A percentile compares a stretch with the other conserved stretches of the same genome.
Conservation (phyloP, 116 monocot species). For the Dioscorea cayenensis region DNA sequence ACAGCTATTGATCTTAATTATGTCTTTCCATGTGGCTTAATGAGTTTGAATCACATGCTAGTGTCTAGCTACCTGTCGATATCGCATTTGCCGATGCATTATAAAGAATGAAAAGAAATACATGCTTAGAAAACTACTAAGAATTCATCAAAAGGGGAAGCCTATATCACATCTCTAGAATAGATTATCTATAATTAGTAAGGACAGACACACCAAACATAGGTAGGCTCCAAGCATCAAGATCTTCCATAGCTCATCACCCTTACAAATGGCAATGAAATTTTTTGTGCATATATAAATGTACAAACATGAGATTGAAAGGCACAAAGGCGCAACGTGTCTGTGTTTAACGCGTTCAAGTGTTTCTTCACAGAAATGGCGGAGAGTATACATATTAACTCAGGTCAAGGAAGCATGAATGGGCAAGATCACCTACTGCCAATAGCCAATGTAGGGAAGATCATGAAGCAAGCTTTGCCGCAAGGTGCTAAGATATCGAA, state of each 20-base stretch:
- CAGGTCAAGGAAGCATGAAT: slow-evolving; percentile 7
- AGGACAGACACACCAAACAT: slow-evolving; percentile 1
- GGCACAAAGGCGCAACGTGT: background rate
- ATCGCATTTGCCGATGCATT: background rate
- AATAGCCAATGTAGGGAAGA: slow-evolving; percentile 29
- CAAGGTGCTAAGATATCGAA: slow-evolving; percentile 27
- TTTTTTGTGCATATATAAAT: background rate
- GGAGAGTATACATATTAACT: background rate
- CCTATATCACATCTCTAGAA: background rate
- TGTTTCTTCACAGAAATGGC: background rate
- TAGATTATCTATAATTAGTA: background rate
- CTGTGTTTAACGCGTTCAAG: background rate
- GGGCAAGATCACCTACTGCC: slow-evolving; percentile 35
- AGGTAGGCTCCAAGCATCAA: slow-evolving; percentile 1
- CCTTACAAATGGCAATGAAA: background rate
- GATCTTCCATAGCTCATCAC: background rate
- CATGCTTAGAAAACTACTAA: background rate
- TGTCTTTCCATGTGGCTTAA: background rate
- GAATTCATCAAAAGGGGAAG: background rate
- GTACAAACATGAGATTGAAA: background rate
- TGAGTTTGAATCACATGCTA: background rate
- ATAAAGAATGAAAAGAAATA: background rate
- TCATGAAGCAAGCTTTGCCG: slow-evolving; percentile 34
- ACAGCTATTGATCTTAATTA: background rate
- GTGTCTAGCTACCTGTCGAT: background rate